Percentiles rank a stretch among this genome's conserved stretches.
Conservation (phyloP, 2,329 filamentous ascomycete genomes). For the Aspergillus terreus region DNA sequence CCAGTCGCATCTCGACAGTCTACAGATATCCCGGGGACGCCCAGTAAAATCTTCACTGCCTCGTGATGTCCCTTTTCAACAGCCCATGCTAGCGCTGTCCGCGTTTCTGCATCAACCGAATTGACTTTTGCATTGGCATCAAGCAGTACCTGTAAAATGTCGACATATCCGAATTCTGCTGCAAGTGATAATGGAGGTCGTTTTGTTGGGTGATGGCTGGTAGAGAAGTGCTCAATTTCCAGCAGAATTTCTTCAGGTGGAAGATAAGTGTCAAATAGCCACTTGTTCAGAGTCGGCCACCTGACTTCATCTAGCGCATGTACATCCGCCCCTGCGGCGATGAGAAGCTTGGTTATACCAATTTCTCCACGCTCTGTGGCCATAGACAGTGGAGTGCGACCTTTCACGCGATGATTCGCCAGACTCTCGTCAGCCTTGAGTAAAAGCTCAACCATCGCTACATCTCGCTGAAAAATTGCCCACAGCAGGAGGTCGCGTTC, state of each 20-base stretch:
- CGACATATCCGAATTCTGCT: background rate
- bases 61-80: background rate
- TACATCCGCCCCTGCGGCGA: background rate
- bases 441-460: background rate
- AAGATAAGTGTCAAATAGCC: background rate
- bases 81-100: background rate
- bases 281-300: background rate
- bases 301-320: background rate
- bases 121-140: background rate
- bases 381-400: background rate
- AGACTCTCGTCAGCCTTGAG: background rate
- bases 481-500: background rate
- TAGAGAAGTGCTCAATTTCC: background rate
- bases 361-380: background rate
- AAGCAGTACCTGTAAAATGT: background rate
- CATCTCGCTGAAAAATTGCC: background rate
- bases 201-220: background rate
- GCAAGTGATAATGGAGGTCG: background rate
- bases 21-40: background rate
- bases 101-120: background rate
- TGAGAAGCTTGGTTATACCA: background rate
- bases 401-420: background rate
- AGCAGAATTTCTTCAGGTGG: background rate
- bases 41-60: background rate
- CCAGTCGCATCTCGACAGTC: background rate